Conservation (phyloP, 352 stramenopile species). For the Discostella stelligera region DNA sequence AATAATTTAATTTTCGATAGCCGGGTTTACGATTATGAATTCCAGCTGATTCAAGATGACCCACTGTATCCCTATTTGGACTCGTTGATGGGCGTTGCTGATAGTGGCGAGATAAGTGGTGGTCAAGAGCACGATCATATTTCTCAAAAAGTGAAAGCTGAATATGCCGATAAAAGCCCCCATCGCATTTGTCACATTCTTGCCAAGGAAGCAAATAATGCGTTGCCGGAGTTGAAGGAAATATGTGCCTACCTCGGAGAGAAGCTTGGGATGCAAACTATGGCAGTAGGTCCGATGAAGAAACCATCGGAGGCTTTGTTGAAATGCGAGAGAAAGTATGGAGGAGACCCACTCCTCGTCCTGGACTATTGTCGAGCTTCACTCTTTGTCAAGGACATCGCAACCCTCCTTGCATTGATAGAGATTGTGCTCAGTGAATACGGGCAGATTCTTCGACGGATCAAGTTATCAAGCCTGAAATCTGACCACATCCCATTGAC, state of each 20-base stretch:
- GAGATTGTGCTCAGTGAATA: constrained; percentile 37
- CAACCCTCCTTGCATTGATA: constrained; percentile 39
- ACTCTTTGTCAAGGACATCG: constrained; percentile 40
- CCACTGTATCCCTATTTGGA: constrained; percentile 37
- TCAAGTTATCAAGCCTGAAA: constrained; percentile 41
- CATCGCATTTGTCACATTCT: constrained; percentile 33
- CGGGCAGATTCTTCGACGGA: constrained; percentile 21
- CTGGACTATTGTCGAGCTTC: constrained; percentile 41
- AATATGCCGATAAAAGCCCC: constrained; percentile 24
- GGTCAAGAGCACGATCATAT: constrained; percentile 18
- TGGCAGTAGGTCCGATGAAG: constrained; percentile 37
- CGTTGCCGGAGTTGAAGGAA: constrained; percentile 24
- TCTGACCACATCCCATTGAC: constrained; percentile 20
- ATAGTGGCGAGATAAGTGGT: constrained; percentile 27
- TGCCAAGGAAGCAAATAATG: constrained; percentile 18
- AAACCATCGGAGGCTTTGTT: constrained; percentile 25
- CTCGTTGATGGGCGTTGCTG: constrained; percentile 37
- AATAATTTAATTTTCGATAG: constrained; percentile 35
- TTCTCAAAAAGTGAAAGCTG: constrained; percentile 17
- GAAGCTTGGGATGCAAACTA: constrained; percentile 29
- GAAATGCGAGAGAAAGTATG: constrained; percentile 43
- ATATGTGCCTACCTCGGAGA: constrained; percentile 26
- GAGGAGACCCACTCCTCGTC: constrained; percentile 35
- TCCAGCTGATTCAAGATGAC: constrained; percentile 27
- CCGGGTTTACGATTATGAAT: constrained; percentile 36